Conservation (phyloP, 2,329 filamentous ascomycete species). For the Chaetomiaceae sp. region DNA sequence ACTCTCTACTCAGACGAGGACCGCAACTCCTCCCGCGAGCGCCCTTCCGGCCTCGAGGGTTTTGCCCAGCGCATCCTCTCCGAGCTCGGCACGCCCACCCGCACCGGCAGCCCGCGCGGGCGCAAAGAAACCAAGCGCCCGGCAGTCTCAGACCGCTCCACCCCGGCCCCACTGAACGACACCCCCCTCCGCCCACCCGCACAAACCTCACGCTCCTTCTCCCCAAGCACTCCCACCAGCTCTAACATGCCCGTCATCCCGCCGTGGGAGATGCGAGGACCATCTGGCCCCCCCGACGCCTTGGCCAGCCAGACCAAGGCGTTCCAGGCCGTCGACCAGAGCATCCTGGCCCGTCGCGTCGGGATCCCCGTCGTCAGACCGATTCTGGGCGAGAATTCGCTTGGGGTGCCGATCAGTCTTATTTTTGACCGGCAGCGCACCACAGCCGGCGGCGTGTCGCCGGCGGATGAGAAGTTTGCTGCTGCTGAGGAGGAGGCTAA, state of each 20-base stretch:
- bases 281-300: no score
- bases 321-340: conserved; percentile 60
- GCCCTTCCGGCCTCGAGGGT: conserved; percentile 53
- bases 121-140: conserved; percentile 41
- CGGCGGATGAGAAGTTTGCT: conserved; percentile 6
- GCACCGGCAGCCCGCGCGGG: conserved; percentile 46
- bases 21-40: conserved; percentile 47
- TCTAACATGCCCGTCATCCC: conserved; percentile 22
- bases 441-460: conserved; percentile 16
- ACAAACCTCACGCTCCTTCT: conserved; percentile 35
- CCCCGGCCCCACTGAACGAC: conserved; percentile 32
- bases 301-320: conserved; percentile 51
- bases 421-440: conserved; percentile 36
- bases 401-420: conserved; percentile 47
- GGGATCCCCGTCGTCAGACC: conserved; percentile 40
- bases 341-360: conserved; percentile 52
- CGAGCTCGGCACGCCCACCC: conserved; percentile 52
- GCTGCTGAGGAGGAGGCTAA: conserved; percentile 11
- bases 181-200: conserved; percentile 31
- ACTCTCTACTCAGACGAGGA: conserved; percentile 38
- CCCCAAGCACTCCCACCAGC: conserved; percentile 33
- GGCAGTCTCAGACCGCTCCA: conserved; percentile 27
- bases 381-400: conserved; percentile 21
- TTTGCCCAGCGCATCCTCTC: conserved; percentile 59
- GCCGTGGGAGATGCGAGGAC: conserved; percentile 12